Percentiles rank a stretch among this genome's conserved stretches.
Evolutionary conservation across 2,329 filamentous ascomycete genomes (phyloP).

Genomic region (Huntiella bhutanensis): DNA sequence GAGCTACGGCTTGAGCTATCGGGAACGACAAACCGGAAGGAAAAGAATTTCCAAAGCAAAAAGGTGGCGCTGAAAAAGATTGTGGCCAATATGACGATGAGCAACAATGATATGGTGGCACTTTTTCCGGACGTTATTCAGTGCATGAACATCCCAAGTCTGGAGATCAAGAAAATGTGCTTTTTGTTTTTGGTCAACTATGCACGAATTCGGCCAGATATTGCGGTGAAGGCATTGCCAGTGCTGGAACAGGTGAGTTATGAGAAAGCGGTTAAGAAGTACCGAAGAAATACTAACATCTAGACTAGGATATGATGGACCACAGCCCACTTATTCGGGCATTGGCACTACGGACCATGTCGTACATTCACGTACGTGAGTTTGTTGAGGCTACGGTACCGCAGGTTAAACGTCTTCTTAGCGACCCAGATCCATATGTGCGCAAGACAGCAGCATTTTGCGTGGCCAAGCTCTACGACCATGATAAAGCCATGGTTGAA

Average conservation of each 20-base stretch:
- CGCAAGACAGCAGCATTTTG: slow-evolving; percentile 93
- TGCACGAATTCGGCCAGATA: slow-evolving; percentile 79
- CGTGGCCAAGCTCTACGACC: slow-evolving; percentile 94
- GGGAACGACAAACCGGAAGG: slow-evolving; percentile 73
- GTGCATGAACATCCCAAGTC: slow-evolving; percentile 83
- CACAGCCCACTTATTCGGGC: slow-evolving; percentile 81
- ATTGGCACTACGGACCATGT: slow-evolving; percentile 82
- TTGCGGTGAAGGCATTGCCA: slow-evolving; percentile 81
- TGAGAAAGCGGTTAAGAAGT: no score
- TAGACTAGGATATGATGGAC: slow-evolving; percentile 69
- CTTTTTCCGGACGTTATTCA: slow-evolving; percentile 87
- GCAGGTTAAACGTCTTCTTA: slow-evolving; percentile 64
- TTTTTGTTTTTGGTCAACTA: slow-evolving; percentile 97
- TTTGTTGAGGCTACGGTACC: slow-evolving; percentile 83
- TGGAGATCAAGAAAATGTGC: slow-evolving; percentile 99
- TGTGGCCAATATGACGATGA: slow-evolving; percentile 99
- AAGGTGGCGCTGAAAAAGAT: slow-evolving; percentile 99
- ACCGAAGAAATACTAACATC: background rate
- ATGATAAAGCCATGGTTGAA: slow-evolving; percentile 81
- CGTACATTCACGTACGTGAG: slow-evolving; percentile 89
- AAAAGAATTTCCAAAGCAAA: slow-evolving; percentile 87
- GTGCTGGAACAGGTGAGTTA: slow-evolving; percentile 44
- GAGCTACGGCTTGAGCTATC: slow-evolving; percentile 79
- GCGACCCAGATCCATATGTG: slow-evolving; percentile 83
- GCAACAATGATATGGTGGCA: slow-evolving; percentile 98